These are phyloP conservation scores for Skeletonema tropicum DNA, from an alignment of 108 stramenopile genomes.

Conservation along the genomic window DNA sequence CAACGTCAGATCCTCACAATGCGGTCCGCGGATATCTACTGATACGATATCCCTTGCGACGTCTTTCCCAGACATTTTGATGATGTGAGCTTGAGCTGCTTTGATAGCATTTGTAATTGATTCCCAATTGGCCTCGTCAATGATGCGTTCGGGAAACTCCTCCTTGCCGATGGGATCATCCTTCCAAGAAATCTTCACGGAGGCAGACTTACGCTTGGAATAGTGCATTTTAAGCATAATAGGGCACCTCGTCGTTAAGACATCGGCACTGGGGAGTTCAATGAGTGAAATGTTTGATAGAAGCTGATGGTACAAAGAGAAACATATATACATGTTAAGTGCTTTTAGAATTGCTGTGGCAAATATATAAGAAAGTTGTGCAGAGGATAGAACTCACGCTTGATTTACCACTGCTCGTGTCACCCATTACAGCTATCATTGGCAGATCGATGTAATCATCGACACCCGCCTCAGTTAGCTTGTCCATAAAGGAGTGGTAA, in stretches of 20 bases:
- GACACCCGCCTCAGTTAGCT: slow-evolving; percentile 21
- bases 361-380: background rate
- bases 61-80: slow-evolving; percentile 49
- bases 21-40: slow-evolving; percentile 45
- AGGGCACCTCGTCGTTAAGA: slow-evolving; percentile 19
- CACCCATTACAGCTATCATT: slow-evolving; percentile 54
- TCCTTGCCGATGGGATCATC: slow-evolving; percentile 13
- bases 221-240: slow-evolving; percentile 32
- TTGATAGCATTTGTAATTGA: slow-evolving; percentile 37
- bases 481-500: slow-evolving; percentile 36
- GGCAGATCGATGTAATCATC: slow-evolving; percentile 43
- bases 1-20: slow-evolving; percentile 73
- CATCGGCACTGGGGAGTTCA: slow-evolving; percentile 22
- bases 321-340: background rate
- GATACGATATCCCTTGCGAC: slow-evolving; percentile 58
- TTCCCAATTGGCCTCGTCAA: slow-evolving; percentile 42
- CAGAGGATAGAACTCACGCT: background rate
- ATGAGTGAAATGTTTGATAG: slow-evolving; percentile 21
- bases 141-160: slow-evolving; percentile 22
- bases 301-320: background rate
- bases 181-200: slow-evolving; percentile 53
- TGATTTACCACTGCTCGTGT: slow-evolving; percentile 38
- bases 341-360: background rate
- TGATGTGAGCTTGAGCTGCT: slow-evolving; percentile 59
- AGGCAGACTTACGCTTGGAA: slow-evolving; percentile 24